Evolutionary conservation across 768 basidiomycete genomes (phyloP), one percentile per base, ranked within the genome.

Genomic region (Calocybe cyanea): DNA sequence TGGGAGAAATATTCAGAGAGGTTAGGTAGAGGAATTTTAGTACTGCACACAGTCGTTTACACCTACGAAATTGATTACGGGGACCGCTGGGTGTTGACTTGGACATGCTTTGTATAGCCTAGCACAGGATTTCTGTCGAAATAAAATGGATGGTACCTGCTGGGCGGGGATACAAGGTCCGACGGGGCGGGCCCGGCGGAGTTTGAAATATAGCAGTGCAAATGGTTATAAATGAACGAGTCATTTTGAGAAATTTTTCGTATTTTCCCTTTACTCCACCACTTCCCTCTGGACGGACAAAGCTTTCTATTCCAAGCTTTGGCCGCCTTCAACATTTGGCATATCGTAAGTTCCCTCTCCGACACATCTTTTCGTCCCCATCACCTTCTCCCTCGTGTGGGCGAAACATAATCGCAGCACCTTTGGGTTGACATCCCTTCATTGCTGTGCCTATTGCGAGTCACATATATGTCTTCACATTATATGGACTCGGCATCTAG

Each of bases 131-230:
- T 46, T 18, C 35, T 38, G 24, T 18, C n/a, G 31, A 32, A 45
- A 8, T 40, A 20, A 14, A 21, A 28, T 21, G 10, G 38, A 41
- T 21, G 33, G 40, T 40, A 45, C 50, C 47, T 46, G 33, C 30
- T 32, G 20, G 18, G 17, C 46, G 53, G 50, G 20, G 40, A 43
- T 10, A 19, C 17, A 9, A 24, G 37, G 23, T 43, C 25, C 11
- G 25, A 28, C 42, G 50, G 41, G 34, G 36, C 50, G 50, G 50
- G 43, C 15, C 48, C 50, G 53, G 45, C 56, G 47, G 56, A 57
- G 56, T 57, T 52, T 48, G 28, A 57, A 57, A 52, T 31, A 40
- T 40, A 40, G 53, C 50, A 24, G 55, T 57, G 50, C 32, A 18
- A 30, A 19, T 25, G 41, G 38, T 37, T 52, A 50, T 41, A 54